phyloP scores from a whole-genome alignment of 2,329 filamentous ascomycete species.

The Macrophomina pseudophaseolina region DNA sequence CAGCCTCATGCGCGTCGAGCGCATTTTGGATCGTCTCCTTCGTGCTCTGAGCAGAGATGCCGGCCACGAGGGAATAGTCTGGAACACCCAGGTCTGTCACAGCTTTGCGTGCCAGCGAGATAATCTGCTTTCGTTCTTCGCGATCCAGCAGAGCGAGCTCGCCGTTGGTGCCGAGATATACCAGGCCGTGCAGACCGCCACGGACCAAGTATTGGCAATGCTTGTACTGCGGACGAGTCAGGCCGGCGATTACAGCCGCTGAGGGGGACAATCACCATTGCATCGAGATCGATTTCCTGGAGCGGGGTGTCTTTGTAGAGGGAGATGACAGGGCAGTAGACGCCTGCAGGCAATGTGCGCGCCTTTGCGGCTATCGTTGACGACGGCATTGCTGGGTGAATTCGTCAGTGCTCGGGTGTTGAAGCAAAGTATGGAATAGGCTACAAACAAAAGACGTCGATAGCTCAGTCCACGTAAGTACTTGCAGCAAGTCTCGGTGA shows the following conservation, averaged over 20 bases:
- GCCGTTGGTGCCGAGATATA: conserved; percentile 55
- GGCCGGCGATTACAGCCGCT: not conserved
- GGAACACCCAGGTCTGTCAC: conserved; percentile 43
- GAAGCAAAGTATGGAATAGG: too few species aligned
- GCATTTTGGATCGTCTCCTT: conserved; percentile 45
- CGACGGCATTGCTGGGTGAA: not conserved
- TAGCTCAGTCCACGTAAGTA: not conserved
- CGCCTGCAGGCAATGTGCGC: conserved; percentile 45
- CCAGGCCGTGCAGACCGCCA: conserved; percentile 53
- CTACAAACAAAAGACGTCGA: not conserved
- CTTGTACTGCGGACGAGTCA: conserved; percentile 35
- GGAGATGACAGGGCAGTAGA: conserved; percentile 56
- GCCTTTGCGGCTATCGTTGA: conserved; percentile 42
- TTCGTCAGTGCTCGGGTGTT: not conserved
- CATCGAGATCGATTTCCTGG: conserved; percentile 53
- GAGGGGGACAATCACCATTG: conserved; percentile 37
- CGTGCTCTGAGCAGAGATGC: conserved; percentile 49
- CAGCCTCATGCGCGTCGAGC: conserved; percentile 45
- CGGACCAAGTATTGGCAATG: conserved; percentile 50
- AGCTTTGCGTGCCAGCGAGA: conserved; percentile 47
- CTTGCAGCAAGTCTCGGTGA: not conserved
- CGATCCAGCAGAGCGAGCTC: conserved; percentile 51
- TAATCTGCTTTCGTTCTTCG: conserved; percentile 49
- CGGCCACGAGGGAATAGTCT: conserved; percentile 52
- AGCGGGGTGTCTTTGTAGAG: conserved; percentile 49